Evolutionary conservation across 257 asterid species (phyloP).

Genomic region (Ballota nigra): DNA sequence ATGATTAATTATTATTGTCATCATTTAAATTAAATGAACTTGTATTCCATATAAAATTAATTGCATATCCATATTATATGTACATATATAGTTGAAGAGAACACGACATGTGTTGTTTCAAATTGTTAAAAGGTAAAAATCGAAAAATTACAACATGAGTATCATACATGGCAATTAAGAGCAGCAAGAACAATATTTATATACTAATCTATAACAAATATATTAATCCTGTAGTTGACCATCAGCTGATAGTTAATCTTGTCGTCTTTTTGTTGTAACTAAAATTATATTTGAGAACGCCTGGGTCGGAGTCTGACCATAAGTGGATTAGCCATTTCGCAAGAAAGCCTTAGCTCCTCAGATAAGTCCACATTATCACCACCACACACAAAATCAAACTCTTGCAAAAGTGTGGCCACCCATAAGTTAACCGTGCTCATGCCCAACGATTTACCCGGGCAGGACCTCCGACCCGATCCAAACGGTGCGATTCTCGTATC

Average conservation of each 20-base stretch:
- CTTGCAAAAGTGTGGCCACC: conserved; percentile 67
- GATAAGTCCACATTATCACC: conserved; percentile 36
- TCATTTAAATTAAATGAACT: too few species aligned
- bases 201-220: too few species aligned
- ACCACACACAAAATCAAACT: conserved; percentile 33
- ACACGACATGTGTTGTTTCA: not conserved
- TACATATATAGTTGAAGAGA: too few species aligned
- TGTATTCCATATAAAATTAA: too few species aligned
- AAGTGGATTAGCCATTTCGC: conserved; percentile 80
- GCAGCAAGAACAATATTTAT: too few species aligned
- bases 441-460: conserved; percentile 75
- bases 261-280: not conserved
- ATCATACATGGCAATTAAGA: not conserved
- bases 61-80: too few species aligned
- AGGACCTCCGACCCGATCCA: conserved; percentile 79
- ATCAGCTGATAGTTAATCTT: too few species aligned
- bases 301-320: conserved; percentile 43
- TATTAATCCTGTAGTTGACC: too few species aligned
- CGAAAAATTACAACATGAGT: not conserved
- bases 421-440: conserved; percentile 57
- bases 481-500: conserved; percentile 74
- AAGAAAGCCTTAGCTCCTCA: conserved; percentile 49
- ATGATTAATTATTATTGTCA: too few species aligned
- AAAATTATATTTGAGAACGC: not conserved
- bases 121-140: not conserved